phyloP scores from a whole-genome alignment of 2,329 filamentous ascomycete genomes.

The Fusarium sp. region DNA sequence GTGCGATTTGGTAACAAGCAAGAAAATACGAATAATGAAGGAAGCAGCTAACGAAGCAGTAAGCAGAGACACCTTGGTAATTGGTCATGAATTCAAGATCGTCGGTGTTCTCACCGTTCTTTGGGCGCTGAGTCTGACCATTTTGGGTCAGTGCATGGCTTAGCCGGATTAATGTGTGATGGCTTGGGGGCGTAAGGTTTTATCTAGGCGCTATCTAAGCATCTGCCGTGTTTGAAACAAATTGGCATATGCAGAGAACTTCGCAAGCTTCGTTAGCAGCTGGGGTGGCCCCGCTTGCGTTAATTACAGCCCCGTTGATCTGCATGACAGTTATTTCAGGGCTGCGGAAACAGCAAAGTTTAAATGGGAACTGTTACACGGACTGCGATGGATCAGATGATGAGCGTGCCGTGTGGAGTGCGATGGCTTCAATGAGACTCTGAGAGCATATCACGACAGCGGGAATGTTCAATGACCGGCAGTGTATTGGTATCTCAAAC shows the following conservation, averaged over 20 bases:
- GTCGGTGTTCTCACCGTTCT: neutral
- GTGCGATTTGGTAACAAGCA: neutral
- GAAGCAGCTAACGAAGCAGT: neutral
- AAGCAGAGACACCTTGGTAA: neutral
- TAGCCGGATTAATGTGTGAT: neutral
- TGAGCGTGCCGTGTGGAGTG: no score
- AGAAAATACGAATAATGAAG: neutral
- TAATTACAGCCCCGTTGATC: constrained; percentile 1
- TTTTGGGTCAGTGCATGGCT: neutral
- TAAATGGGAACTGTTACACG: neutral
- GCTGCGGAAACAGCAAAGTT: neutral
- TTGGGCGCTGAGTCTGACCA: neutral
- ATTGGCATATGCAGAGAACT: neutral
- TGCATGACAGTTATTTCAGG: neutral
- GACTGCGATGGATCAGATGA: neutral
- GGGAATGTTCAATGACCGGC: no score
- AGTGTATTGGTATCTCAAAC: neutral
- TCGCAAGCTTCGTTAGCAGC: neutral
- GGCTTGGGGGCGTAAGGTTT: neutral
- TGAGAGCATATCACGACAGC: neutral
- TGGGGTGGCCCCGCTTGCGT: neutral
- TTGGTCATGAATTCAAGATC: neutral
- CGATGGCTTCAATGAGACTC: no score
- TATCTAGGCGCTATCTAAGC: constrained; percentile 13
- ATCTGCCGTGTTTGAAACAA: neutral